Conservation (phyloP, 2,329 filamentous ascomycete species). For the Furcasterigmium furcatum region DNA sequence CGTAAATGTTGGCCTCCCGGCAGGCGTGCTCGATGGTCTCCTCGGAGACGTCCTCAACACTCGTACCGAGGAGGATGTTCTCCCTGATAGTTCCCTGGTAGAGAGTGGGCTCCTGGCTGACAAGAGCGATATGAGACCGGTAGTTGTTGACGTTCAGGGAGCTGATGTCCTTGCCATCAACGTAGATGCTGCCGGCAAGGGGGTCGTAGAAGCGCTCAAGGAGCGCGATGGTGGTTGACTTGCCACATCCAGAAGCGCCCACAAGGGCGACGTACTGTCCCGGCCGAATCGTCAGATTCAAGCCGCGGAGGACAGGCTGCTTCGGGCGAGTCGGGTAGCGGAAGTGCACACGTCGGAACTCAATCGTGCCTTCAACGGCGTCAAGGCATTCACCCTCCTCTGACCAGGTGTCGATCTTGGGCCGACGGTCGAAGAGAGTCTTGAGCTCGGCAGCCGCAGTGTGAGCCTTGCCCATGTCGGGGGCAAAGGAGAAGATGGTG, state of each 20-base stretch:
- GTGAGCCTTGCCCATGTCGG: constrained; percentile 91
- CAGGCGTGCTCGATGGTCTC: constrained; percentile 74
- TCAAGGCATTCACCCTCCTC: constrained; percentile 60
- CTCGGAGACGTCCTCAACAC: constrained; percentile 65
- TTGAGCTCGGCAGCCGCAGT: constrained; percentile 79
- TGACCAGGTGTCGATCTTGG: constrained; percentile 80
- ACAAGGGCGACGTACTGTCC: constrained; percentile 88
- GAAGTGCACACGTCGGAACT: constrained; percentile 93
- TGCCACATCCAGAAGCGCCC: constrained; percentile 91
- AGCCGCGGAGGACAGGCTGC: constrained; percentile 84
- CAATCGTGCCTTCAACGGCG: constrained; percentile 70
- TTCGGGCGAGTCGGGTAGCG: constrained; percentile 88
- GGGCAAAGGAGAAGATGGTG: constrained; percentile 83
- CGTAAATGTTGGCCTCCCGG: constrained; percentile 87
- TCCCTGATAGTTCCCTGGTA: constrained; percentile 91
- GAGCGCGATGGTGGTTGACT: constrained; percentile 88
- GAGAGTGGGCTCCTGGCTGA: constrained; percentile 90
- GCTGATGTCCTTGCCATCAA: constrained; percentile 82
- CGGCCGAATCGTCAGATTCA: constrained; percentile 70
- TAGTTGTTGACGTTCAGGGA: constrained; percentile 83
- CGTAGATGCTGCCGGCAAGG: constrained; percentile 70
- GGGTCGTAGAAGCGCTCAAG: constrained; percentile 95
- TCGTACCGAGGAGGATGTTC: constrained; percentile 79
- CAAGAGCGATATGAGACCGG: constrained; percentile 77
- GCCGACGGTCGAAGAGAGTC: constrained; percentile 77